Base-by-base conservation (phyloP, 106 monocot genomes). In the Allium sativum region DNA sequence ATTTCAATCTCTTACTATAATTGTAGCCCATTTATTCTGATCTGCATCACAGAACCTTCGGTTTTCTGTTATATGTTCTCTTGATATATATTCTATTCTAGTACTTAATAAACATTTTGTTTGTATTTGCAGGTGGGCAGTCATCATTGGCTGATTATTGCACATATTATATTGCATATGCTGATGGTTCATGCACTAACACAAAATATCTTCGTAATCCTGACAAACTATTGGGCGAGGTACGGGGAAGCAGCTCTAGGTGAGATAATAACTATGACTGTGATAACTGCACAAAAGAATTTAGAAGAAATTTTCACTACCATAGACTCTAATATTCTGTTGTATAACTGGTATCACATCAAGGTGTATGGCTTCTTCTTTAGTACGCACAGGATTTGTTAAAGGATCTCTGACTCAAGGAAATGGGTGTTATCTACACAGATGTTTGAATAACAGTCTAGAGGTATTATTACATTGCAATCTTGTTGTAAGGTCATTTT, bases 141-240 rank as follows among this genome's bases (percentile, higher is more conserved):
- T 96, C 95, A 69, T 98, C 91, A 40, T 74, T 98, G 78, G 96
- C 96, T 19, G 96, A 98, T 52, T 98, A 98, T 77, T 98, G 96
- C 73, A 82, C 96, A 55, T 98, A 98, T 70, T 98, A 80, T 76
- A 91, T 98, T 41, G 91, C 96, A 64, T 98, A 98, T 78, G 90
- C 96, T 69, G 96, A 98, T 88, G 98, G 98, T 60, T 92, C 92
- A 40, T 99, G 98, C 72, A 99, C 98, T 12, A 92, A 99, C 45
- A 58, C 65, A 68, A 99, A 85, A 67, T 92, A 92, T 66, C 92
- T 92, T 61, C 67, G 98, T 31, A 68, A 85, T 42, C 98, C 98
- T 57, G 98, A 99, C 76, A 80, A 80, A 81, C 88, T 92, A 88
- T 68, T 99, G 45, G 98, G 98, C 58, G 98, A 99, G 75, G 85